Base-by-base conservation (phyloP, 2,329 filamentous ascomycete genomes). In the Fusarium illudens region DNA sequence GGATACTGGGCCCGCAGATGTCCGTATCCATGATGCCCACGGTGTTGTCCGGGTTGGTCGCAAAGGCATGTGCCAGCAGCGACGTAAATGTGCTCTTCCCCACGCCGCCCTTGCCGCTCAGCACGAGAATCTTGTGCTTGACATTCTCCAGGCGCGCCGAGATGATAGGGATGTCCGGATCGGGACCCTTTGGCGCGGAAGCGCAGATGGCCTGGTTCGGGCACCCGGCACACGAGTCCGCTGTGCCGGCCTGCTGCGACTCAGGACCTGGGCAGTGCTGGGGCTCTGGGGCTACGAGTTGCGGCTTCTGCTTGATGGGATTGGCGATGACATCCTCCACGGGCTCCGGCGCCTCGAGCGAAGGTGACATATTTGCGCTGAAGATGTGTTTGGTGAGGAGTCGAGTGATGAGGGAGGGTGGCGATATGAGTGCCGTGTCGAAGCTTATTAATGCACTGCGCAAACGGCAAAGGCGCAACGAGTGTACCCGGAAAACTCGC, bases 11-110 rank as follows among this genome's bases (percentile, higher is more conserved):
- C 0, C 96, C 96, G 80, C 94, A 97, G 66, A 99, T 97, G 79
- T 99, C 96, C 7, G 96, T 96, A 80, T 99, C 96, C 93, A 98
- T 97, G 72, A 99, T 90, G 19, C 95, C 96, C 27, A 99, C 92
- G 1, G 89, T 93, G 59, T 84, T 90, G 46, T 90, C 88, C 0
- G 90, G 89, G 78, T 96, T 93, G 13, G 88, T 87, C 2, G 96
- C 93, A 73, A 99, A 96, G 2, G 92, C 94, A 77, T 97, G 93
- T 3, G 92, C 92, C 17, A 98, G 88, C 73, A 98, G 88, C 2
- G 90, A 91, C 4, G 92, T 95, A 76, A 98, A 97, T 0, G 96
- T 98, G 71, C 92, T 96, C 81, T 99, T 99, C 8, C 96, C 96
- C 1, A 99, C 96, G 48, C 96, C 96, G 65, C 96, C 96, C 84